A percentile compares a stretch with the other conserved stretches of the same genome.
Conservation (phyloP, 1,139 yeast species). For the Magnusiomyces suaveolens region DNA sequence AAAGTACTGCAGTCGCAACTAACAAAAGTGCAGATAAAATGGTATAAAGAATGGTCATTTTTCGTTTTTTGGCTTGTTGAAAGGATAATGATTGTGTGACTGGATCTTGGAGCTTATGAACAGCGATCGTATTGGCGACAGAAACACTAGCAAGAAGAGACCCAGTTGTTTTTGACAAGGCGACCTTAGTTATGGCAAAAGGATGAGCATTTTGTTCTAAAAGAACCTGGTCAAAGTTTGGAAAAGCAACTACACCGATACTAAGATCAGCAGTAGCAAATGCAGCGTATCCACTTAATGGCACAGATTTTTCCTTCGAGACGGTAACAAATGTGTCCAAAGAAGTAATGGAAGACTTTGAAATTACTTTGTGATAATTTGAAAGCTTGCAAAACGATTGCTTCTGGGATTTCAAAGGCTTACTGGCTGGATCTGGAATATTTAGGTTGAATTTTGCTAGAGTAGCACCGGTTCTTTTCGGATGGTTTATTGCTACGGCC, state of each 20-base stretch:
- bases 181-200: slow-evolving; percentile 70
- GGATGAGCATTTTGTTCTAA: slow-evolving; percentile 55
- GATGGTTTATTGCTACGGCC: slow-evolving; percentile 45
- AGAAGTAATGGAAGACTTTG: slow-evolving; percentile 48
- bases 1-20: slow-evolving; percentile 32
- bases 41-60: slow-evolving; percentile 37
- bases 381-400: slow-evolving; percentile 36
- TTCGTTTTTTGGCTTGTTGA: slow-evolving; percentile 26
- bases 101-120: slow-evolving; percentile 47
- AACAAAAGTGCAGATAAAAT: slow-evolving; percentile 41
- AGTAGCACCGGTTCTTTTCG: slow-evolving; percentile 28
- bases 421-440: slow-evolving; percentile 18
- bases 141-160: slow-evolving; percentile 63
- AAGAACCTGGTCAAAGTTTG: slow-evolving; percentile 43
- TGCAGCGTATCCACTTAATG: slow-evolving; percentile 43
- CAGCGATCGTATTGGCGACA: slow-evolving; percentile 66
- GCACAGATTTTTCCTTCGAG: slow-evolving; percentile 16
- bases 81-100: slow-evolving; percentile 36
- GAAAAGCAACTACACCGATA: slow-evolving; percentile 44
- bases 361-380: slow-evolving; percentile 9
- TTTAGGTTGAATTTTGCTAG: slow-evolving; percentile 35
- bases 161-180: slow-evolving; percentile 57
- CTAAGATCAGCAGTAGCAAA: slow-evolving; percentile 72
- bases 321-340: slow-evolving; percentile 37
- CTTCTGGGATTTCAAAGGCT: slow-evolving; percentile 34